Evolutionary conservation across 163 green algal genomes (phyloP).

Genomic region (Scenedesmus sp.): DNA sequence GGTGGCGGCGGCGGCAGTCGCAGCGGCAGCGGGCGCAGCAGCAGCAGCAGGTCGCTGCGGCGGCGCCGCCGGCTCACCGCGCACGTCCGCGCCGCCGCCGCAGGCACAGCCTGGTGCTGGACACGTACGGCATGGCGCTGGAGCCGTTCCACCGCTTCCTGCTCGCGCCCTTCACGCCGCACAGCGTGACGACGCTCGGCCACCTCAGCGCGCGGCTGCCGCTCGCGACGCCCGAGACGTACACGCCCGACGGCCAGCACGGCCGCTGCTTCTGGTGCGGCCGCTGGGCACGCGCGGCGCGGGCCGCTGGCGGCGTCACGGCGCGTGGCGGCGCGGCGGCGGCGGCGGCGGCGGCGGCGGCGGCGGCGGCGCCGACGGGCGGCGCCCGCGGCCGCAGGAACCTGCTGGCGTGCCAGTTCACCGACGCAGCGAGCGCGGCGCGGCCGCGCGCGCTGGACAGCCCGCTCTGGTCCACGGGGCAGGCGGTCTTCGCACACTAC

Average conservation of each 20-base stretch:
- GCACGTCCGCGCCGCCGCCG: neutral
- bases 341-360: neutral
- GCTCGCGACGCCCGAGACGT: neutral
- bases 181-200: constrained; percentile 12
- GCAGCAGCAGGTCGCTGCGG: neutral
- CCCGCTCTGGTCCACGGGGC: constrained; percentile 40
- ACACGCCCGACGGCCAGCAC: constrained; percentile 42
- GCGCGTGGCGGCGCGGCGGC: neutral
- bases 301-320: neutral
- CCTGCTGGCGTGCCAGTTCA: constrained; percentile 28
- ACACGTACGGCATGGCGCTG: constrained; percentile 31
- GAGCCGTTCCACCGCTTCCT: constrained; percentile 26
- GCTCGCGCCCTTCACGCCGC: constrained; percentile 10
- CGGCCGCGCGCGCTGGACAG: neutral
- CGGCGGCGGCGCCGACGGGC: neutral
- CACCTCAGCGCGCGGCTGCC: constrained; percentile 30
- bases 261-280: constrained; percentile 37
- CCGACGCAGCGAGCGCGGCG: neutral
- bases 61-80: too few species aligned
- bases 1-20: neutral
- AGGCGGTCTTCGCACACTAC: constrained; percentile 36
- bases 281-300: neutral
- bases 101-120: constrained; percentile 27
- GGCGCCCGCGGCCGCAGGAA: too few species aligned
- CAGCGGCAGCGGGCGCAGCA: neutral